phyloP scores from a whole-genome alignment of 345 rosid genomes.

The Reutealis trisperma region DNA sequence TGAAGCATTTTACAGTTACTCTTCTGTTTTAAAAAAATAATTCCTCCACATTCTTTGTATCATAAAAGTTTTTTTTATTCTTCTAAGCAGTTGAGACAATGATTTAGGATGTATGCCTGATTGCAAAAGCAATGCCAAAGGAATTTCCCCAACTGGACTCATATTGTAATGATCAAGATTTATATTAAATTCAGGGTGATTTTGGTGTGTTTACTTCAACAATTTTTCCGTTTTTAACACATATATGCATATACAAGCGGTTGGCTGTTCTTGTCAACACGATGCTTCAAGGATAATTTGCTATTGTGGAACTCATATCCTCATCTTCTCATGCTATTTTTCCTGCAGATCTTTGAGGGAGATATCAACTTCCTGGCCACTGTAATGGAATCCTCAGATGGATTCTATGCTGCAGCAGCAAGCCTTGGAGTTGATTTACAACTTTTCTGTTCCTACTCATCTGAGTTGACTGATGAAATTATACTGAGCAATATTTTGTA shows the following conservation, averaged over 20 bases:
- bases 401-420: slow-evolving; percentile 89
- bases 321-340: neutral
- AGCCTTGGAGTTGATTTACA: slow-evolving; percentile 87
- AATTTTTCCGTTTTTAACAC: slow-evolving; percentile 1
- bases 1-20: neutral
- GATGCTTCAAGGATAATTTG: slow-evolving; percentile 10
- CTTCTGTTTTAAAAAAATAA: neutral
- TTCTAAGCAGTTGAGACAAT: neutral
- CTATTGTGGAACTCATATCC: neutral
- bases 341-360: slow-evolving; percentile 66
- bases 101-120: no score
- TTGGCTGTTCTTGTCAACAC: neutral
- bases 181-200: slow-evolving; percentile 1
- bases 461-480: slow-evolving; percentile 72
- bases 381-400: slow-evolving; percentile 75
- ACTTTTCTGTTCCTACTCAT: slow-evolving; percentile 74
- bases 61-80: neutral
- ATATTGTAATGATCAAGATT: neutral
- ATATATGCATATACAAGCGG: neutral
- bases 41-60: neutral
- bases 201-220: neutral
- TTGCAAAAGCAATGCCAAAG: neutral
- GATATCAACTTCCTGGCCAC: slow-evolving; percentile 53
- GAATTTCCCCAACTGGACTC: neutral
- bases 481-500: slow-evolving; percentile 59